Conservation (phyloP, 805 yeast species). For the Tetrapisispora phaffii region DNA sequence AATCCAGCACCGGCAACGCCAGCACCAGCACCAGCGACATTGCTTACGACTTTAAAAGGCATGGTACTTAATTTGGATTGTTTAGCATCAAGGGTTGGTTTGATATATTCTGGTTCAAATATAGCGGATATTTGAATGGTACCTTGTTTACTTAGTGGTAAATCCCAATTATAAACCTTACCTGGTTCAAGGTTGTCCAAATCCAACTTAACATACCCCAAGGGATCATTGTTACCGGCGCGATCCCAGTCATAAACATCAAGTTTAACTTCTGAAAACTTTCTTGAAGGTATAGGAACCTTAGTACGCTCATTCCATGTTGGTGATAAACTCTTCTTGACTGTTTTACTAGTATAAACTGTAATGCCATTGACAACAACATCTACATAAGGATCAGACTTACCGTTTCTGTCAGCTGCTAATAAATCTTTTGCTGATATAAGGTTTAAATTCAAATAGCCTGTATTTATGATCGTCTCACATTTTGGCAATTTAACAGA, state of each 20-base stretch:
- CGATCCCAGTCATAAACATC: constrained; percentile 70
- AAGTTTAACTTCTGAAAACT: constrained; percentile 39
- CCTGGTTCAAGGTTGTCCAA: constrained; percentile 40
- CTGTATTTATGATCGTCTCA: constrained; percentile 63
- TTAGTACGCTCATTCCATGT: constrained; percentile 62
- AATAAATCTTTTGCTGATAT: constrained; percentile 44
- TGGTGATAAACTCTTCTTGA: constrained; percentile 62
- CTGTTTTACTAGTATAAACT: constrained; percentile 47
- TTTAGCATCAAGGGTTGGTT: constrained; percentile 39
- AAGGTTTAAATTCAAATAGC: constrained; percentile 47
- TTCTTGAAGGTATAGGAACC: constrained; percentile 54
- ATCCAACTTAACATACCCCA: constrained; percentile 47
- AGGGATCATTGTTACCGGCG: constrained; percentile 53
- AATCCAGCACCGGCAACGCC: constrained; percentile 29
- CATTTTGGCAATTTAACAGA: constrained; percentile 41
- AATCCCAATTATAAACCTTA: constrained; percentile 37
- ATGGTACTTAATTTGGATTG: constrained; percentile 30
- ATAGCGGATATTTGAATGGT: constrained; percentile 41
- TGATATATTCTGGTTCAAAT: constrained; percentile 56
- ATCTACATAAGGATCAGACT: constrained; percentile 60
- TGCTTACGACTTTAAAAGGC: constrained; percentile 39
- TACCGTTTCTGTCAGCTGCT: constrained; percentile 63
- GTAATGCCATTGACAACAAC: constrained; percentile 46
- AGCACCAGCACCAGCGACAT: constrained; percentile 32
- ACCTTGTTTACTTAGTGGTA: constrained; percentile 58